Base-by-base conservation (phyloP, 2,329 filamentous ascomycete species). In the Fusarium transvaalense region DNA sequence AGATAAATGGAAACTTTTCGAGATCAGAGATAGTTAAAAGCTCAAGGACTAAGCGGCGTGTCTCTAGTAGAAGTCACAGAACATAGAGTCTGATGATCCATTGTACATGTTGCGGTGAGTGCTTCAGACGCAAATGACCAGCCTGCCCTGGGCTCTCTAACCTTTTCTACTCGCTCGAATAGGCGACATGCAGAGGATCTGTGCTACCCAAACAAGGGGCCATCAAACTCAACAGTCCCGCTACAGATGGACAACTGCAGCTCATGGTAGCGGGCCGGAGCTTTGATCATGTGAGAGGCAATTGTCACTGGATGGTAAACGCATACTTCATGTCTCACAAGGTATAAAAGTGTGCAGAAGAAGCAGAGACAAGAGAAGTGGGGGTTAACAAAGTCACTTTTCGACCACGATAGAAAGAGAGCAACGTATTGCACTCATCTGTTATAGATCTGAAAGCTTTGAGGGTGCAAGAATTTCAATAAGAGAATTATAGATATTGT, bases 381-480 rank as follows among this genome's bases (percentile, higher is more conserved):
- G 42, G 37, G 29, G 38, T 50, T 19, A 52, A 17, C 15, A 29
- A 43, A 64, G 52, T 64, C 45, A 64, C 60, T 38, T 45, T 60
- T 37, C 23, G 31, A 13, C 60, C 61, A 60, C 61, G 32, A 37
- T 31, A 38, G 29, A 60, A 32, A n/a, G 17, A 47, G 31, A 34
- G 35, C 41, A 64, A 50, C 52, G 27, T 9, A 31, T 27, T 14
- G 9, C 35, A 52, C n/a, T 17, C 19, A 6, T 46, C 32, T 15
- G n/a, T 34, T 53, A 15, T 14, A 10, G 3, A 64, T 38, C 37
- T 37, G 13, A 29, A 15, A 25, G 13, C 9, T 19, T 23, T 64
- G 53, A 8, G 42, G 45, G 14, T 25, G 46, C 32, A 37, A 6
- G 53, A 64, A 64, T 64, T 64, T 64, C 61, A 64, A 64, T 64